Evolutionary conservation across 345 rosid species (phyloP), one percentile per base, ranked within the genome.

Genomic region (Ricinus communis): DNA sequence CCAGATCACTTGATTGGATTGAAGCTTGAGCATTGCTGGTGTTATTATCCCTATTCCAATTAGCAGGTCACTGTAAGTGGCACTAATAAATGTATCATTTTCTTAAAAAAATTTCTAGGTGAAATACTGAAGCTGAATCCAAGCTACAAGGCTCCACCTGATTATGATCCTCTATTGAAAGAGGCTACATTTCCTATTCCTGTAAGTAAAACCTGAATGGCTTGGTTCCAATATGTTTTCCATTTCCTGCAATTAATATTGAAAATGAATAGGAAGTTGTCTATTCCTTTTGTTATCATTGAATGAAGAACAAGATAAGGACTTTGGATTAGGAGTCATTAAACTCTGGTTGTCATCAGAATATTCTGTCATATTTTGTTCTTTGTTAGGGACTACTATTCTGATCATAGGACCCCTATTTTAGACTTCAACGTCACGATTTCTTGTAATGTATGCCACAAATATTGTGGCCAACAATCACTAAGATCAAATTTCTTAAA

Each of bases 61-160:
- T 74, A 47, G 16, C 27, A 64, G 43, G 40, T 40, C 72, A 19
- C 21, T 22, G n/a, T 64, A 63, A 73, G 33, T 13, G 53, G 38
- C n/a, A 27, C 51, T 59, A 7, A 13, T 13, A 41, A 33, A 36
- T 50, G 19, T 27, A 33, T 78, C 54, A 24, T 69, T 75, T 62
- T 80, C 52, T 69, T 74, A 52, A 8, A 43, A 4, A 38, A 22
- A 19, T 55, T 65, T 84, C 21, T 81, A 95, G 99, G 98, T 72
- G 94, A 92, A 82, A 92, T 95, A 65, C 81, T 92, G 52, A 84
- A 82, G 76, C 69, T 95, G 74, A 92, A 92, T 83, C 90, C 96
- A 18, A 85, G 88, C 71, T 95, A 84, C 85, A 95, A 89, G 84
- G 84, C 85, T 45, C 97, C 98, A 38, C 81, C 86, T 46, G 93